Evolutionary conservation across 345 rosid species (phyloP).

Genomic region (Hypericum androsaemum): DNA sequence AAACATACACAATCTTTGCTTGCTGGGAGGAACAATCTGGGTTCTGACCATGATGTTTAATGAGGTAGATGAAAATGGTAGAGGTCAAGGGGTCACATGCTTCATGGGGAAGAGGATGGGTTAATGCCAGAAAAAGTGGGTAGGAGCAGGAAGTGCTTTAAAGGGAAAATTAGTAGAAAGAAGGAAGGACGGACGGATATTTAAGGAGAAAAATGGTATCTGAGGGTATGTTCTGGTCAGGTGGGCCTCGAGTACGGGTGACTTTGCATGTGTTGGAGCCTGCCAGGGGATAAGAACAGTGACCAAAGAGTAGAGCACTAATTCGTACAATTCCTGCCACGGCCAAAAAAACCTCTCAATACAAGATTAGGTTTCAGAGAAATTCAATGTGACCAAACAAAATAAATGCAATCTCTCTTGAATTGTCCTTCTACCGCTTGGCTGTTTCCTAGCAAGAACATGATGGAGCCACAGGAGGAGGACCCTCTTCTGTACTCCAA

Average conservation of each 20-base stretch:
- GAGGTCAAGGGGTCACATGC: no score
- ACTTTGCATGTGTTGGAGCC: constrained; percentile 32
- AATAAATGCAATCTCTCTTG: neutral
- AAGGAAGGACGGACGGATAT: neutral
- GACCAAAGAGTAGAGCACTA: constrained; percentile 14
- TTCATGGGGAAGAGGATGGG: no score
- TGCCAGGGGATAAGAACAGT: constrained; percentile 21
- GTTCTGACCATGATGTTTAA: no score
- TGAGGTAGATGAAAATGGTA: no score
- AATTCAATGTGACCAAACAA: constrained; percentile 29
- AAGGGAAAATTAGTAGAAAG: constrained; percentile 8
- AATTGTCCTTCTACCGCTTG: no score
- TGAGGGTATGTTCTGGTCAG: constrained; percentile 10
- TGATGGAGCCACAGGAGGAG: no score
- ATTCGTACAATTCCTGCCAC: constrained; percentile 24
- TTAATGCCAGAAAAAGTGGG: no score
- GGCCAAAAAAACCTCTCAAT: constrained; percentile 21
- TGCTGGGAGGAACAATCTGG: no score
- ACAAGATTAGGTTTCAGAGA: constrained; percentile 16
- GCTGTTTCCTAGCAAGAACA: no score
- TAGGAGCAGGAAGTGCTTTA: no score
- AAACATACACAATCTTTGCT: no score
- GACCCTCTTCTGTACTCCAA: no score
- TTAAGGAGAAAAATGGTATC: constrained; percentile 5
- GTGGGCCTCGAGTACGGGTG: constrained; percentile 18